A percentile compares a stretch with the other conserved stretches of the same genome.
Evolutionary conservation across 257 asterid species (phyloP).

Genomic region (Fraxinus quadrangulata): DNA sequence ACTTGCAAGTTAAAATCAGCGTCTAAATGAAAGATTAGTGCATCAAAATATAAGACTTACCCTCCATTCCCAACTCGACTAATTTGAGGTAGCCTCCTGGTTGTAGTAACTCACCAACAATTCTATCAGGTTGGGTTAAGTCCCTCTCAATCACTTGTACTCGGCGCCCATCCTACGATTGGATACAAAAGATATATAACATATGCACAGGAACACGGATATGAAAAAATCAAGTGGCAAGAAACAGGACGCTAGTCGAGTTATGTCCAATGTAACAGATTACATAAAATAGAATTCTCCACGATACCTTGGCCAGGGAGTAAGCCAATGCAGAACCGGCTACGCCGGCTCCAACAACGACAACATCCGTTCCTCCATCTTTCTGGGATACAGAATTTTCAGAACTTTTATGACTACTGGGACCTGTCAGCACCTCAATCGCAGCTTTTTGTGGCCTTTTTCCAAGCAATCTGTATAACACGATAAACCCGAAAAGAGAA

Average conservation of each 20-base stretch:
- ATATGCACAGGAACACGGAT: not conserved
- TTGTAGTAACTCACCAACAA: constrained; percentile 56
- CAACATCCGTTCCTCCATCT: constrained; percentile 50
- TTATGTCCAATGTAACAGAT: not conserved
- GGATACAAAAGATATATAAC: not conserved
- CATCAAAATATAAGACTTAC: constrained; percentile 22
- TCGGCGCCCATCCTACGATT: constrained; percentile 42
- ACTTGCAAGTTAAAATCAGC: not conserved
- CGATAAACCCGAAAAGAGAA: constrained; percentile 26
- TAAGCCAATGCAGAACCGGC: constrained; percentile 64
- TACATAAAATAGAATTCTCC: not conserved
- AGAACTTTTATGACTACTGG: not conserved
- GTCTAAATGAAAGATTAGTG: not conserved
- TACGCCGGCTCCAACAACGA: constrained; percentile 56
- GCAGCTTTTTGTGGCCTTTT: constrained; percentile 1
- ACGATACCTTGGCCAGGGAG: constrained; percentile 50
- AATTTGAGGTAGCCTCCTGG: constrained; percentile 60
- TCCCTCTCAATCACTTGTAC: constrained; percentile 61
- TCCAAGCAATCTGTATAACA: constrained; percentile 24
- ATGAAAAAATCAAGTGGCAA: not conserved
- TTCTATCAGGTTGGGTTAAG: constrained; percentile 51
- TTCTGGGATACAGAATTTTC: constrained; percentile 10
- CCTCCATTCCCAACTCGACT: constrained; percentile 53
- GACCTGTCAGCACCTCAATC: not conserved
- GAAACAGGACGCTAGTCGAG: not conserved